Base-by-base conservation (phyloP, 306 rosid species). In the Inga leiocalycina region DNA sequence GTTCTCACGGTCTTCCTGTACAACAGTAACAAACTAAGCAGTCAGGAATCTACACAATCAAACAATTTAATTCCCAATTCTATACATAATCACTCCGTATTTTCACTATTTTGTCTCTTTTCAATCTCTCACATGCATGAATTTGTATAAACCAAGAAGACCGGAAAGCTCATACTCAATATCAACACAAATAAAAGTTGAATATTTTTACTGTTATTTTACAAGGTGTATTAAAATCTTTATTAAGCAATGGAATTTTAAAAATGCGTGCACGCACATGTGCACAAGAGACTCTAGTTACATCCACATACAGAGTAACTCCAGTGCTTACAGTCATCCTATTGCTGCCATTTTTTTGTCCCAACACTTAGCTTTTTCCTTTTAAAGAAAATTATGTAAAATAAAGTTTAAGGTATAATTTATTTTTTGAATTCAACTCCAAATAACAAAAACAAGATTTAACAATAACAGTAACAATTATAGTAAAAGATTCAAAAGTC, bases 1-100 rank as follows among this genome's bases (percentile, higher is more conserved):
- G 90, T 96, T 96, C 84, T 91, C 99, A 12, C 89, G 98, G 61
- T 96, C 99, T 72, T 96, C 98, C 99, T 96, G 80, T 59, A 82
- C 51, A 72, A 67, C 62, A 61, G 27, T 41, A 82, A 45, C 71
- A 57, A 30, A 32, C 45, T 52, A 51, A 67, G 77, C 72, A 74
- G 54, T 79, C 74, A 79, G 80, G 74, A 20, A 78, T 75, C 15
- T 19, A 82, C 59, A 87, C 68, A 68, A 74, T 30, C 39, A 72
- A 81, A 24, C 56, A 77, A 79, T 75, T 79, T 79, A 76, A 79
- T 20, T 19, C 62, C 78, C 27, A 71, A 75, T 57, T 79, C 39
- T 37, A 27, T 32, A 35, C 57, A 66, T 77, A 72, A 54, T 35
- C 52, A 45, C 59, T 69, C 48, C 44, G 62, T 41, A 56, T 81